Evolutionary conservation across 2,329 filamentous ascomycete genomes (phyloP), one percentile per base, ranked within the genome.

Genomic region (Beauveria australis): DNA sequence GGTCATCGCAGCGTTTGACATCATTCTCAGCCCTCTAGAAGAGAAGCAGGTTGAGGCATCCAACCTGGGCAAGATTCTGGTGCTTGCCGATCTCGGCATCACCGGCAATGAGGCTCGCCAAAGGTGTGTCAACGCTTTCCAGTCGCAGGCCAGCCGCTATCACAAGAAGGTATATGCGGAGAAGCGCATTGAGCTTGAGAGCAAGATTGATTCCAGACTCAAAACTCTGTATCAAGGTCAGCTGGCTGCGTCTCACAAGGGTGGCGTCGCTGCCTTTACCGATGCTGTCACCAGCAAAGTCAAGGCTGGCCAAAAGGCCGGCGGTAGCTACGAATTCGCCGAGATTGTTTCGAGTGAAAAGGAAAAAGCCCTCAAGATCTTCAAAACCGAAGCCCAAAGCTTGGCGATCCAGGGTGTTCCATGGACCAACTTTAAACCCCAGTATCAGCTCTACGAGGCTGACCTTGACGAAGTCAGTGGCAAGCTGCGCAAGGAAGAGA

Each of bases 111-210:
- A 78, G 37, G 87, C 92, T 7, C 85, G 95, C 46, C 76, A 80
- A 49, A 88, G 88, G 67, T 87, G 89, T 37, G 78, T 97, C 63
- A 88, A 88, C 68, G 85, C 85, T n/a, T 99, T 99, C 68, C 91
- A 96, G 71, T 84, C 83, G 0, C 91, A 96, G 71, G 94, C 94
- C 1, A 92, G 92, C 71, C 83, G 94, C 64, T 99, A 99, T 72
- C 94, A 97, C 79, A 97, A 97, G 77, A 92, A 89, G 19, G 94
- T 99, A 18, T 99, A 94, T 73, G 81, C 85, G 65, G 84, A 90
- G 61, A 99, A 99, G 77, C 85, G 86, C 64, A 81, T 84, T 2
- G 94, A 99, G 71, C 81, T 99, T 8, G 90, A 94, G 71, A 79
- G 78, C 68, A 97, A 96, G 75, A 83, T 97, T 44, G 94, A 97